Base-by-base conservation (phyloP, 164 flowering plant species). In the Taxillus chinensis region DNA sequence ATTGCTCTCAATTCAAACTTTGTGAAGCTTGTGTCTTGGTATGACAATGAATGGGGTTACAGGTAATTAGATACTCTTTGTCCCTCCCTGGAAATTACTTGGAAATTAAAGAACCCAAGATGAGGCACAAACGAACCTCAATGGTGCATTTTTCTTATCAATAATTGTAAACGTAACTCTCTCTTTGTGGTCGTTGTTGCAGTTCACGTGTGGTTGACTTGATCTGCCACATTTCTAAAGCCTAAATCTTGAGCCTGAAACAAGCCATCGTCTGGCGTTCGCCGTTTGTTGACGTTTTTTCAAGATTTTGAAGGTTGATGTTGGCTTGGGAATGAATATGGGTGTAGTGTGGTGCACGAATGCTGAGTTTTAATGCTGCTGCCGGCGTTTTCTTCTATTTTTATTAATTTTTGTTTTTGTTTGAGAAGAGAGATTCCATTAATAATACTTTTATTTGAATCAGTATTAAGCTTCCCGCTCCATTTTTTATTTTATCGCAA, bases 41-140 rank as follows among this genome's bases (percentile, higher is more conserved):
- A 89, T 41, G 96, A 86, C 90, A 89, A 89, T 37, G 95, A 91
- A 69, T 82, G 87, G 91, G 95, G 95, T 15, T 86, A 90, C 93
- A 90, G 93, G 93, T 86, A 65, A 78, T 41, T 39, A 10, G 12
- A 40, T 7, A 39, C 46, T 9, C 39, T 7, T n/a, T 8, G 12
- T 13, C 45, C 14, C 45, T 46, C 14, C 49, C 4, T 15, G 10
- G n/a, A 13, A 27, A 13, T 37, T 14, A 41, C 12, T 9, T 43
- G 2, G 37, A 11, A 11, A 7, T 6, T 5, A 3, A 48, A 8
- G 4, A 48, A 8, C 4, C 12, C 9, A 14, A 12, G 4, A 4
- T 8, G 51, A 11, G 4, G 4, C 12, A 12, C 0, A 5, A 48
- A 14, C 51, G 1, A 48, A 5, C 4, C 51, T 5, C 9, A 8